Evolutionary conservation across 495 filamentous ascomycete species (phyloP), one percentile per base, ranked within the genome.

Genomic region (Hypoxylon cercidicola): DNA sequence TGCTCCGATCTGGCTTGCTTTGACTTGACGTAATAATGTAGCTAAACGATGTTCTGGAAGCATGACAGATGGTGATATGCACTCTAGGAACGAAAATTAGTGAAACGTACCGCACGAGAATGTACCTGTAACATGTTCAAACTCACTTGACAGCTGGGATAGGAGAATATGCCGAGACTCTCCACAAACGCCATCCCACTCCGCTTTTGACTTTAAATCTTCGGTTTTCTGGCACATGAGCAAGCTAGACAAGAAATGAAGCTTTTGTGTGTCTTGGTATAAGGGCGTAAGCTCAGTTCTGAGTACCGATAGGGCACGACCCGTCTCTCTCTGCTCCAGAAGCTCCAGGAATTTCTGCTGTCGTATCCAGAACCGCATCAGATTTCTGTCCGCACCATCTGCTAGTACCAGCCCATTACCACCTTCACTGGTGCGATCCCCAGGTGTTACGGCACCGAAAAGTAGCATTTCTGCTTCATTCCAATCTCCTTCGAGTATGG

Each of bases 21-120:
- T 97, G 23, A 96, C 86, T 55, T 94, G 85, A 47, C 91, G 82
- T 48, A 99, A 77, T n/a, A 99, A 76, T 21, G 85, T 80, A 7
- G 91, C 92, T n/a, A 99, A 81, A 11, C 95, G 90, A 74, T 96
- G 92, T 66, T 96, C 91, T 4, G 95, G 96, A 48, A 99, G 91
- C 96, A 99, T 98, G 20, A 97, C 90, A n/a, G 92, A 93, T 1
- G 95, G 95, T 3, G 96, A 96, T 58, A 99, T 96, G 30, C 86
- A 97, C 79, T 84, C 92, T 96, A 55, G 11, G n/a, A 43, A 40
- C 20, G 41, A 59, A 35, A 51, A 48, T 50, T 47, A 75, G 68
- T 40, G 18, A 20, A 7, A 57, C 16, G 15, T 45, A 54, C 54
- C 34, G 54, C 52, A 9, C 18, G 48, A 13, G 19, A 21, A 39